These are phyloP conservation scores for Aspergillus carbonarius DNA, from an alignment of 2,329 filamentous ascomycete species.

Conservation along the genomic window DNA sequence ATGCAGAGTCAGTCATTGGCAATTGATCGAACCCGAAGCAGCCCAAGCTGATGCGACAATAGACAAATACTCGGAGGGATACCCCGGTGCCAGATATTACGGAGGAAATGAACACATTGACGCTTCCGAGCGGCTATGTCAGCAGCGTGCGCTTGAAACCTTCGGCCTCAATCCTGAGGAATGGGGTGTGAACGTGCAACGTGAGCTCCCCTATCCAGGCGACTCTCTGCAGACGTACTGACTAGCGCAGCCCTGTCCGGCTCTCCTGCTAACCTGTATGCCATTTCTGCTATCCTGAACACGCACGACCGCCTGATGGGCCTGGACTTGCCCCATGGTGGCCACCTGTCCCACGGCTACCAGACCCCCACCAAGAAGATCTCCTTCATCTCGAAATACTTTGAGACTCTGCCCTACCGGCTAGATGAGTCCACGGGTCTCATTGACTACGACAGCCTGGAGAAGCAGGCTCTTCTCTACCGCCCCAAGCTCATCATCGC, in stretches of 20 bases:
- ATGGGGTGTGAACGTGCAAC: conserved; percentile 97
- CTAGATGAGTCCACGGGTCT: conserved; percentile 75
- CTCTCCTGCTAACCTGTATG: conserved; percentile 72
- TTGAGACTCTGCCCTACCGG: conserved; percentile 97
- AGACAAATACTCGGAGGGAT: conserved; percentile 99
- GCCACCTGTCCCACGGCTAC: conserved; percentile 95
- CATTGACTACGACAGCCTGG: conserved; percentile 93
- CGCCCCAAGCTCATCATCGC: conserved; percentile 95
- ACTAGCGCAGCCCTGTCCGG: conserved; percentile 68
- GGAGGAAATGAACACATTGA: conserved; percentile 97
- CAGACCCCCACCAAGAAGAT: conserved; percentile 96
- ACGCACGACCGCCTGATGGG: conserved; percentile 97
- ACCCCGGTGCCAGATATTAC: conserved; percentile 94
- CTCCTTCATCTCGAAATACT: conserved; percentile 97
- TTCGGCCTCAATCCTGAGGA: conserved; percentile 80
- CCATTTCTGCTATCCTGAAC: conserved; percentile 94
- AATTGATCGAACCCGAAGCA: background rate
- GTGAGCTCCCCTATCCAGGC: conserved; percentile 48
- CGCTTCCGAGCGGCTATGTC: conserved; percentile 82
- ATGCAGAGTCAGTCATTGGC: conserved; percentile 75
- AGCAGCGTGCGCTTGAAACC: conserved; percentile 82
- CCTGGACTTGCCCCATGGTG: conserved; percentile 88
- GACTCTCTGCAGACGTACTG: background rate
- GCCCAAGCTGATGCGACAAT: conserved; percentile 29
- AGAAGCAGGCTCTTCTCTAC: conserved; percentile 87